phyloP scores from a whole-genome alignment of 192 early-diverging fungal species.

The Allomyces macrogynus region DNA sequence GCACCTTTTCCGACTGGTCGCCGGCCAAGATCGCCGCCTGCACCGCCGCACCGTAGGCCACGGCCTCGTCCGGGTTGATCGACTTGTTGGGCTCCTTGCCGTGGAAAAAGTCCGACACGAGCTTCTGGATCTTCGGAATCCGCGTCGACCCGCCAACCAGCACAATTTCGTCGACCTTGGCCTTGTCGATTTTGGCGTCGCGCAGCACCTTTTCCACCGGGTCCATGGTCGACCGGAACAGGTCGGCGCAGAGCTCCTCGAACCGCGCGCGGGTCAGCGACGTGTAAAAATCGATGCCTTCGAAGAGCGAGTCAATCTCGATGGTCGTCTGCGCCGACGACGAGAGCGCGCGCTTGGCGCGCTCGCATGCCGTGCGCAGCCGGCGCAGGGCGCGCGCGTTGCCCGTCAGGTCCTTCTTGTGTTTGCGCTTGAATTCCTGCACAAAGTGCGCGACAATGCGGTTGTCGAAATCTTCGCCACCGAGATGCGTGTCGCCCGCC shows the following conservation, averaged over 20 bases:
- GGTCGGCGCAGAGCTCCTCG: no score
- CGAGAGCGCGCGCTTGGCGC: slow-evolving; percentile 91
- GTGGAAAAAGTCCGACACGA: slow-evolving; percentile 95
- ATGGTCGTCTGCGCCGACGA: slow-evolving; percentile 84
- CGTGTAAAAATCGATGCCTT: slow-evolving; percentile 96
- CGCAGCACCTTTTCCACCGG: no score
- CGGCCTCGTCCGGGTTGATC: no score
- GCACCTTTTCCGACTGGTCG: slow-evolving; percentile 88
- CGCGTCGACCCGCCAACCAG: slow-evolving; percentile 96
- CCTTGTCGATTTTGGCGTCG: slow-evolving; percentile 92
- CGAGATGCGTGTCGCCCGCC: slow-evolving; percentile 92
- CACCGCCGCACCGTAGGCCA: slow-evolving; percentile 94
- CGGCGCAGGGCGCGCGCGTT: slow-evolving; percentile 88
- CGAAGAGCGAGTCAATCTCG: slow-evolving; percentile 91
- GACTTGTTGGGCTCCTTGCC: slow-evolving; percentile 98
- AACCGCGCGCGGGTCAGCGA: slow-evolving; percentile 96
- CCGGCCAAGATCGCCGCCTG: slow-evolving; percentile 94
- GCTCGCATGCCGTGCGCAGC: slow-evolving; percentile 92
- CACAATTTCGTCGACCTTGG: slow-evolving; percentile 77
- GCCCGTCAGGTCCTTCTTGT: slow-evolving; percentile 59
- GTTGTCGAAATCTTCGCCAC: no score
- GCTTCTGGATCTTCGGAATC: slow-evolving; percentile 98
- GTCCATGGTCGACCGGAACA: no score
- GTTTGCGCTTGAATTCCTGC: slow-evolving; percentile 99
- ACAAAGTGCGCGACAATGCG: no score